Conservation (phyloP, 2,329 filamentous ascomycete species). For the Aspergillus sp. region DNA sequence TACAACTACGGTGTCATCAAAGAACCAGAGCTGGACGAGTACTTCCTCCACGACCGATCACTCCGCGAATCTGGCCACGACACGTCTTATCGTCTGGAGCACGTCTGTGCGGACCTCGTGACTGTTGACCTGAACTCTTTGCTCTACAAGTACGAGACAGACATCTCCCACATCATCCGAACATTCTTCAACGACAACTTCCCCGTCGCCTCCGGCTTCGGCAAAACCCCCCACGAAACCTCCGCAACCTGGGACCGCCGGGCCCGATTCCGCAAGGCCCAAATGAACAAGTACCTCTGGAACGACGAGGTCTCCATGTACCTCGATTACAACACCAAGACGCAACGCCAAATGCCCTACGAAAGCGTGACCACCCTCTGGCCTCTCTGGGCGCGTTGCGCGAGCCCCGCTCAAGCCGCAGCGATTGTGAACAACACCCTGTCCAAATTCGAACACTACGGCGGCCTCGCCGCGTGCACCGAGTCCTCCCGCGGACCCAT, state of each 20-base stretch:
- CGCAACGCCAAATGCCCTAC: slow-evolving; percentile 78
- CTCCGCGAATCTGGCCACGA: slow-evolving; percentile 97
- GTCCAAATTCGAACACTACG: slow-evolving; percentile 84
- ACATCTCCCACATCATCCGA: slow-evolving; percentile 86
- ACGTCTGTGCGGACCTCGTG: slow-evolving; percentile 82
- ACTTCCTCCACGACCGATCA: slow-evolving; percentile 93
- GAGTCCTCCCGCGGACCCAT: slow-evolving; percentile 83
- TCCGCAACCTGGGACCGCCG: slow-evolving; percentile 90
- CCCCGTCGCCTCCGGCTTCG: slow-evolving; percentile 81
- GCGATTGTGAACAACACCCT: slow-evolving; percentile 79
- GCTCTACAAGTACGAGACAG: slow-evolving; percentile 94
- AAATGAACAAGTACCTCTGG: slow-evolving; percentile 94
- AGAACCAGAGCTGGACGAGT: slow-evolving; percentile 90
- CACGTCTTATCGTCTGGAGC: slow-evolving; percentile 93
- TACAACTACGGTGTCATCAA: slow-evolving; percentile 79
- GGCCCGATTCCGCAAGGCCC: slow-evolving; percentile 78
- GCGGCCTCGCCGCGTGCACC: slow-evolving; percentile 86
- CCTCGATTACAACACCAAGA: slow-evolving; percentile 92
- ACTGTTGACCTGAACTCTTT: slow-evolving; percentile 95
- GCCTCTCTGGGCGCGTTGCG: slow-evolving; percentile 93
- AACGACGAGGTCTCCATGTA: slow-evolving; percentile 91
- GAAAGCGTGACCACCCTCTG: slow-evolving; percentile 95
- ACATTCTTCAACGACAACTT: slow-evolving; percentile 82
- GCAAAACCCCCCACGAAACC: slow-evolving; percentile 71
- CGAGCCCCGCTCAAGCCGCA: slow-evolving; percentile 83